Conservation (phyloP, 495 filamentous ascomycete genomes). For the Gamarada debralockiae region DNA sequence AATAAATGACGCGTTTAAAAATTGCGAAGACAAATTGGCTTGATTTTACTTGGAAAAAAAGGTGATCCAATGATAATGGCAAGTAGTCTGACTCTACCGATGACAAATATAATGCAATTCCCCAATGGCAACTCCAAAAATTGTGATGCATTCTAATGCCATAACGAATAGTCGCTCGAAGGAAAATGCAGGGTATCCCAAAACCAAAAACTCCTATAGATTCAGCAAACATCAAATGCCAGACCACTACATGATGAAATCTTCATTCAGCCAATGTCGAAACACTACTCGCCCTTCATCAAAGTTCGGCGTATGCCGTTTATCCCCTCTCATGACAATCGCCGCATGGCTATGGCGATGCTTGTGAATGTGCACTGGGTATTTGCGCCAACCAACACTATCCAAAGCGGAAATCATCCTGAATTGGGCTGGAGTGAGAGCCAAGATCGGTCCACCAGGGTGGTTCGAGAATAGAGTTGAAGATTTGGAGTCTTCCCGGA, state of each 20-base stretch:
- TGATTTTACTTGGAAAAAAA: too few species aligned
- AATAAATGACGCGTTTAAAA: too few species aligned
- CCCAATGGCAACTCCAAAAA: too few species aligned
- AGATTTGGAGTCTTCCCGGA: slow-evolving; percentile 5
- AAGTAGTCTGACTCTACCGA: too few species aligned
- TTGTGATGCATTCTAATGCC: too few species aligned
- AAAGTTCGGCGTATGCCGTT: slow-evolving; percentile 56
- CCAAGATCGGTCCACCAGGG: slow-evolving; percentile 60
- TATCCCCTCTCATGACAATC: slow-evolving; percentile 74
- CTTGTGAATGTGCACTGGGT: slow-evolving; percentile 82
- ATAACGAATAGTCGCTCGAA: too few species aligned
- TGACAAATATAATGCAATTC: too few species aligned
- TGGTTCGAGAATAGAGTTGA: slow-evolving; percentile 4
- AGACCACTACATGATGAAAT: slow-evolving; percentile 60
- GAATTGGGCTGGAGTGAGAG: slow-evolving; percentile 75
- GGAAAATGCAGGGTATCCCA: too few species aligned
- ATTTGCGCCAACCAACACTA: slow-evolving; percentile 71
- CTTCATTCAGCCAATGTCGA: slow-evolving; percentile 73
- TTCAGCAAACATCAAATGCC: too few species aligned
- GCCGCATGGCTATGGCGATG: slow-evolving; percentile 80
- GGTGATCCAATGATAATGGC: too few species aligned
- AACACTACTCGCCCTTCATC: slow-evolving; percentile 75
- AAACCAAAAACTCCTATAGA: too few species aligned
- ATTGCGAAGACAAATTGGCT: too few species aligned
- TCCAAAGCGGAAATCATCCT: slow-evolving; percentile 79